A percentile compares a stretch with the other conserved stretches of the same genome.
These are phyloP conservation scores for Phaffomyces opuntiae DNA, from an alignment of 805 yeast species.

Conservation along the genomic window DNA sequence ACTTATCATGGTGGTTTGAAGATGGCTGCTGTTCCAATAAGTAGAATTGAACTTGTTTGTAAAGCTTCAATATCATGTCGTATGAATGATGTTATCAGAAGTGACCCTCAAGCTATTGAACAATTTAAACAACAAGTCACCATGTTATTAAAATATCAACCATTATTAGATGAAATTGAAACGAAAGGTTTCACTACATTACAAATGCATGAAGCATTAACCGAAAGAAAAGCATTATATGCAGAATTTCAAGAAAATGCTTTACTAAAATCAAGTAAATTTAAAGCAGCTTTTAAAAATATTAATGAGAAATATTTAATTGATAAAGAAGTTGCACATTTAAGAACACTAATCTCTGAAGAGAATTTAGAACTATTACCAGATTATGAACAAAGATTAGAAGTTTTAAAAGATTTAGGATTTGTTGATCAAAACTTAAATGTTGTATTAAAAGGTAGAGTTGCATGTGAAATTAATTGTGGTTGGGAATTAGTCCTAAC, in stretches of 20 bases:
- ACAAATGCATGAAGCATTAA: conserved; percentile 29
- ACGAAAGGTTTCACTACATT: conserved; percentile 31
- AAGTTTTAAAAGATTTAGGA: conserved; percentile 68
- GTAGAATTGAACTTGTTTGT: conserved; percentile 38
- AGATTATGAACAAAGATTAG: conserved; percentile 84
- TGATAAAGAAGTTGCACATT: conserved; percentile 41
- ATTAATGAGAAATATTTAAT: conserved; percentile 40
- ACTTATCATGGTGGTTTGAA: conserved; percentile 27
- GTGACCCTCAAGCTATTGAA: conserved; percentile 25
- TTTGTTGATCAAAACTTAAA: conserved; percentile 74
- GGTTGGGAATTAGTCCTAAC: conserved; percentile 91
- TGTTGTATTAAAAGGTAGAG: conserved; percentile 83
- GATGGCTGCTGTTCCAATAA: conserved; percentile 32
- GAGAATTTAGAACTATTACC: conserved; percentile 88
- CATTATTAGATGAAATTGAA: conserved; percentile 36
- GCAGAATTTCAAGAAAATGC: conserved; percentile 23
- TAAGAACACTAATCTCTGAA: conserved; percentile 65
- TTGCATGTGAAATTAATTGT: conserved; percentile 84
- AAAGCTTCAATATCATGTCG: conserved; percentile 20
- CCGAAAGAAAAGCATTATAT: conserved; percentile 30
- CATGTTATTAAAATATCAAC: conserved; percentile 30
- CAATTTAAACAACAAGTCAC: conserved; percentile 31
- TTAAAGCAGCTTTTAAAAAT: conserved; percentile 37
- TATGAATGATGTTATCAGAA: conserved; percentile 8
- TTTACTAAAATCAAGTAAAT: conserved; percentile 33